These are phyloP conservation scores for Colletotrichum costaricense DNA, from an alignment of 2,329 filamentous ascomycete genomes.

Conservation along the genomic window DNA sequence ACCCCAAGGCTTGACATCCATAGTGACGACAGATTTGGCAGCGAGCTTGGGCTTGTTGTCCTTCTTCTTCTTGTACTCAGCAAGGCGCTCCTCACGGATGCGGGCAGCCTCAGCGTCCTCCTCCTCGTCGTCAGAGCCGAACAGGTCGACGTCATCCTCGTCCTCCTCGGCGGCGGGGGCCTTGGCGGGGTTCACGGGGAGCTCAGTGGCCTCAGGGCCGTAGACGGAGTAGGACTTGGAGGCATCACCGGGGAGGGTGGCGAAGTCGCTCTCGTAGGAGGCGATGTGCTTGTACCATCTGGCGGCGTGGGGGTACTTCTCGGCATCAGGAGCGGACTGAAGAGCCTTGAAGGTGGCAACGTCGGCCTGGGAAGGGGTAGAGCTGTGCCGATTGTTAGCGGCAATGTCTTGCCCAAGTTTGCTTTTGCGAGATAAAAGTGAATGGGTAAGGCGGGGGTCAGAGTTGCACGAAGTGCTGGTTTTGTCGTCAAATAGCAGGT, in stretches of 20 bases:
- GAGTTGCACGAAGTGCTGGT: constrained; percentile 79
- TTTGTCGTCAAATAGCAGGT: constrained; percentile 85
- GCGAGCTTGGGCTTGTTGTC: constrained; percentile 89
- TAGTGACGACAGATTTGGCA: constrained; percentile 94
- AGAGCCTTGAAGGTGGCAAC: constrained; percentile 95
- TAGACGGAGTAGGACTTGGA: constrained; percentile 90
- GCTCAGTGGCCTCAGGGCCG: constrained; percentile 83
- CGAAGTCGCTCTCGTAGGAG: constrained; percentile 92
- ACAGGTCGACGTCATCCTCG: constrained; percentile 91
- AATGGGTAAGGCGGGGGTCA: constrained; percentile 58
- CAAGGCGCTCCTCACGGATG: constrained; percentile 89
- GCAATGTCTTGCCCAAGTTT: constrained; percentile 1
- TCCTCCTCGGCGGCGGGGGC: constrained; percentile 77
- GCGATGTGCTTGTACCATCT: constrained; percentile 99
- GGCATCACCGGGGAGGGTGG: constrained; percentile 89
- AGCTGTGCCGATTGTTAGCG: constrained; percentile 48
- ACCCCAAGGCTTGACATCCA: constrained; percentile 99
- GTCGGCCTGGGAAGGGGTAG: constrained; percentile 89
- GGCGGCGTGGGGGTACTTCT: constrained; percentile 92
- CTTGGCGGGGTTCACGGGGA: constrained; percentile 87
- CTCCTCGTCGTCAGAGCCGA: constrained; percentile 93
- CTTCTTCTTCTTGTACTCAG: constrained; percentile 98
- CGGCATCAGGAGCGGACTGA: constrained; percentile 77
- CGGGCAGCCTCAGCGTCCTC: constrained; percentile 88
- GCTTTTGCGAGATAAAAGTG: background rate